Conservation (phyloP, 305 asterid genomes). For the Euphrasia arctica region DNA sequence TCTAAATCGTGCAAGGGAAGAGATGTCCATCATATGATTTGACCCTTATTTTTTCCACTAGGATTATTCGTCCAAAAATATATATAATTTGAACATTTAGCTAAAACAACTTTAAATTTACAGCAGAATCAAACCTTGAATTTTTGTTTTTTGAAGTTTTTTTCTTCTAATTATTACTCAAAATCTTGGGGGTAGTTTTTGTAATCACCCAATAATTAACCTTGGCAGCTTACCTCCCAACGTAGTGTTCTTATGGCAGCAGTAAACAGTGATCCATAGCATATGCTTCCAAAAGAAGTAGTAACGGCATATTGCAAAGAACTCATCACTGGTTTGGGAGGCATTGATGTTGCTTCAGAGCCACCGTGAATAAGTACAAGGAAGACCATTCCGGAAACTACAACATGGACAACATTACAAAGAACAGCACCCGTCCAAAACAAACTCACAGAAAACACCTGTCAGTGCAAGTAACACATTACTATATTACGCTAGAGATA, state of each 20-base stretch:
- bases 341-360: constrained; percentile 79
- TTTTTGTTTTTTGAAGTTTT: not conserved
- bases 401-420: constrained; percentile 83
- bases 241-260: constrained; percentile 93
- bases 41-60: no score
- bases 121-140: not conserved
- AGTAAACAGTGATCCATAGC: constrained; percentile 98
- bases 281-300: constrained; percentile 95
- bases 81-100: no score
- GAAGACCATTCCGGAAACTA: constrained; percentile 94
- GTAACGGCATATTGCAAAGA: constrained; percentile 77
- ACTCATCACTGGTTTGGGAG: constrained; percentile 67
- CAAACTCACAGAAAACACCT: constrained; percentile 85
- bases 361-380: constrained; percentile 87
- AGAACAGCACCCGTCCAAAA: constrained; percentile 99
- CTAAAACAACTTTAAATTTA: no score
- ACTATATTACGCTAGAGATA: constrained; percentile 20
- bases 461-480: constrained; percentile 31
- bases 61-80: no score
- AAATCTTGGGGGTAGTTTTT: not conserved
- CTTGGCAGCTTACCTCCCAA: constrained; percentile 72
- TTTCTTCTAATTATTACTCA: not conserved
- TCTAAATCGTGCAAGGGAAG: no score
- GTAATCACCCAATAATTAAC: constrained; percentile 1
- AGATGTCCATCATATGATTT: no score